phyloP scores from a whole-genome alignment of 2,329 filamentous ascomycete species.

The Pseudogymnoascus sp. region DNA sequence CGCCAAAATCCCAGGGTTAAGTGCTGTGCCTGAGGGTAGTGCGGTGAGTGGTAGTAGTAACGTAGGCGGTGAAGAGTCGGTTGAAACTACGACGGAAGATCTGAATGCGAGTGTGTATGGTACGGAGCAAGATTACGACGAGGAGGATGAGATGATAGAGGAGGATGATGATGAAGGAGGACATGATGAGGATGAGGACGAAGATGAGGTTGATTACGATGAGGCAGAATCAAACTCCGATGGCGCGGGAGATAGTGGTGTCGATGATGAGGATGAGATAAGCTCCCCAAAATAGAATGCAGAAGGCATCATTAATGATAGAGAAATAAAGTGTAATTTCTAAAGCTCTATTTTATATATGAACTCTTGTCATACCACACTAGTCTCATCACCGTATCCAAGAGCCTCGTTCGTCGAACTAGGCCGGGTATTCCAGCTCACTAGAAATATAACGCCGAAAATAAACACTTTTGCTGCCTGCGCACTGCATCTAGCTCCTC shows the following conservation, averaged over 20 bases:
- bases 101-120: constrained; percentile 20
- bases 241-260: constrained; percentile 11
- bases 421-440: constrained; percentile 7
- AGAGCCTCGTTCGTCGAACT: neutral
- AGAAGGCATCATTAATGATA: neutral
- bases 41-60: constrained; percentile 13
- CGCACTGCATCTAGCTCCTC: neutral
- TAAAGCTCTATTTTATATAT: neutral
- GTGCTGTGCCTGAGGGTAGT: constrained; percentile 3
- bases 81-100: constrained; percentile 25
- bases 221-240: neutral
- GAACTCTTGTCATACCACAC: neutral
- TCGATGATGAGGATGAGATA: constrained; percentile 4
- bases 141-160: constrained; percentile 15
- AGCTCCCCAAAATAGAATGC: neutral
- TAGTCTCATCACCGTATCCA: neutral
- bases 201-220: constrained; percentile 21
- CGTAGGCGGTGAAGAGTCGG: constrained; percentile 24
- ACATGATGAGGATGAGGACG: constrained; percentile 20
- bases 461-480: neutral
- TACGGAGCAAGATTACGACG: constrained; percentile 15
- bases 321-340: neutral
- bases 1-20: neutral
- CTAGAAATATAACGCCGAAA: constrained; percentile 3
- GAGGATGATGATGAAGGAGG: constrained; percentile 24